phyloP scores from a whole-genome alignment of 2,329 filamentous ascomycete species.

The Talaromyces sp. region DNA sequence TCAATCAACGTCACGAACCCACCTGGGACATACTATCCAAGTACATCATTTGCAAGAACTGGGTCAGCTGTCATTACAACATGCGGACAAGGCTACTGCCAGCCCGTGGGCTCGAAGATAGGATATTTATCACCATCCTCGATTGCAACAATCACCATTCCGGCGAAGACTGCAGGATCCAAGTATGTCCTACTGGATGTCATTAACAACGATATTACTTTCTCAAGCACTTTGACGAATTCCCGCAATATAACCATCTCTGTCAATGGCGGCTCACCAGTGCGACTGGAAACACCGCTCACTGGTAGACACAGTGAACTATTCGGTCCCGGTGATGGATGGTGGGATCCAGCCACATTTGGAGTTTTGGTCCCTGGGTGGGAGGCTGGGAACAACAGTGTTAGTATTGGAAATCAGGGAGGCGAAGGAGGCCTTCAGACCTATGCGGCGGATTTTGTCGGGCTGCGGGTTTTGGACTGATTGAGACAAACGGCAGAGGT shows the following conservation, averaged over 20 bases:
- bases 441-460: neutral
- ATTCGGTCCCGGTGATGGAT: slow-evolving; percentile 42
- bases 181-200: slow-evolving; percentile 46
- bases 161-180: slow-evolving; percentile 21
- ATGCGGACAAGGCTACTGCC: slow-evolving; percentile 37
- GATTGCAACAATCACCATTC: slow-evolving; percentile 32
- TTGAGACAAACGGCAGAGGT: neutral
- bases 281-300: slow-evolving; percentile 48
- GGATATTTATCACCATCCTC: slow-evolving; percentile 29
- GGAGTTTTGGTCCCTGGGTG: slow-evolving; percentile 44
- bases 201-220: slow-evolving; percentile 49
- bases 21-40: slow-evolving; percentile 36
- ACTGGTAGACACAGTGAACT: slow-evolving; percentile 31
- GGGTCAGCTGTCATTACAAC: slow-evolving; percentile 30
- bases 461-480: neutral
- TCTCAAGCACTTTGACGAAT: slow-evolving; percentile 39
- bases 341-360: slow-evolving; percentile 46
- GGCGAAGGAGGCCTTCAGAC: slow-evolving; percentile 15
- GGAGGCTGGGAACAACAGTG: slow-evolving; percentile 33
- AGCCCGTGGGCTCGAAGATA: slow-evolving; percentile 41
- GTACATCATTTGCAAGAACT: slow-evolving; percentile 28
- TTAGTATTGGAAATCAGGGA: slow-evolving; percentile 29
- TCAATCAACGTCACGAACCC: slow-evolving; percentile 19
- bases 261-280: slow-evolving; percentile 39
- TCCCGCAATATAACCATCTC: slow-evolving; percentile 47